Evolutionary conservation across 2,329 filamentous ascomycete species (phyloP).

Genomic region (Claviceps sp.): DNA sequence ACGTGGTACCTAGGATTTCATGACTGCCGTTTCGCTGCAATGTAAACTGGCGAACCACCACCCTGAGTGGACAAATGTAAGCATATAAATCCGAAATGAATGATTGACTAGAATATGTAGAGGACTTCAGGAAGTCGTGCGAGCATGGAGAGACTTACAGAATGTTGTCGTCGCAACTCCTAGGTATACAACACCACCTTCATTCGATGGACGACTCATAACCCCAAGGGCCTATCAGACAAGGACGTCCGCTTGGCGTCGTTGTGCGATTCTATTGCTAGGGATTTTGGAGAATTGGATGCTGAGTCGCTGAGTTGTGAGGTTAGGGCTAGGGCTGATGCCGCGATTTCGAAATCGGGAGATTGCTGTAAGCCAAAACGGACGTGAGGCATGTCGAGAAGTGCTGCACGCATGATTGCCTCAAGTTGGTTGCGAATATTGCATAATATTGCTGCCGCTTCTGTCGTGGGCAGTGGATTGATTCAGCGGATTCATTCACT

Average conservation of each 20-base stretch:
- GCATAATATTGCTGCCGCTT: not conserved
- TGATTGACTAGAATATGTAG: too few relatives aligned
- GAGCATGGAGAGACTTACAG: not conserved
- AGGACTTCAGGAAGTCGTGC: too few relatives aligned
- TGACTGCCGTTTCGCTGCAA: constrained; percentile 56
- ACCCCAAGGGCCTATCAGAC: constrained; percentile 47
- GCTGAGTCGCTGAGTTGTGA: constrained; percentile 20
- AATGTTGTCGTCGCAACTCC: not conserved
- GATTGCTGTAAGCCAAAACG: constrained; percentile 41
- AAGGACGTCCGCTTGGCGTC: constrained; percentile 50
- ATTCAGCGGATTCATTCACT: too few relatives aligned
- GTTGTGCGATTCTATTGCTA: constrained; percentile 47
- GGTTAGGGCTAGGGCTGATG: constrained; percentile 31
- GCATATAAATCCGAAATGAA: constrained; percentile 6
- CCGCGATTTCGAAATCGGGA: constrained; percentile 30
- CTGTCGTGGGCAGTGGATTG: not conserved
- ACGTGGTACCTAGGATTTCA: constrained; percentile 45
- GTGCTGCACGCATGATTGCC: not conserved
- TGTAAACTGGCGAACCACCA: constrained; percentile 59
- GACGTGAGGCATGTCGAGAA: not conserved
- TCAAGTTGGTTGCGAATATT: not conserved
- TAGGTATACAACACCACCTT: constrained; percentile 58
- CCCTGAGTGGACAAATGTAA: constrained; percentile 63
- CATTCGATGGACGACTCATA: constrained; percentile 63
- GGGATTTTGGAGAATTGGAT: constrained; percentile 40